These are phyloP conservation scores for Diaporthe helianthi DNA, from an alignment of 2,329 filamentous ascomycete species.

Conservation along the genomic window DNA sequence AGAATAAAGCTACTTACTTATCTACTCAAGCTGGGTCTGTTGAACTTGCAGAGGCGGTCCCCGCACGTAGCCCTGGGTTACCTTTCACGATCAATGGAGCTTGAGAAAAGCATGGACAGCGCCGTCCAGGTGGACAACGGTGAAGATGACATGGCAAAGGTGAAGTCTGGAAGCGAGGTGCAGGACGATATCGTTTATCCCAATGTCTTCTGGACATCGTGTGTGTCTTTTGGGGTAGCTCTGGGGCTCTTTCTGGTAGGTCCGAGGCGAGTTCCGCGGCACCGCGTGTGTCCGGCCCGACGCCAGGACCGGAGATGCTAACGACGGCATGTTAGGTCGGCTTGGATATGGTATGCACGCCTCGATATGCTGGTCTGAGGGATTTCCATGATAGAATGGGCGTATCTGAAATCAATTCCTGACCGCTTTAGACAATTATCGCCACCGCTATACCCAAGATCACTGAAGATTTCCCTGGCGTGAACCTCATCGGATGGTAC, in stretches of 20 bases:
- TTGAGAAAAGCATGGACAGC: neutral
- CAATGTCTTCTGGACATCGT: constrained; percentile 8
- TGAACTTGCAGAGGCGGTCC: neutral
- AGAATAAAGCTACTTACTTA: neutral
- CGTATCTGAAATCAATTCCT: neutral
- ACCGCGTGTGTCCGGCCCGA: too few species aligned
- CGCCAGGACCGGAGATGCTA: neutral
- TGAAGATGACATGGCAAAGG: neutral
- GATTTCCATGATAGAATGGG: accelerated
- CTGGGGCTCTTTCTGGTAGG: constrained; percentile 4
- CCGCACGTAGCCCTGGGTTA: neutral
- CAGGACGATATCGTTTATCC: neutral
- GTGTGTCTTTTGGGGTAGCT: neutral
- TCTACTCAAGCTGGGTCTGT: neutral
- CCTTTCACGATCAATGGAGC: neutral
- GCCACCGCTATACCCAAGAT: constrained; percentile 12
- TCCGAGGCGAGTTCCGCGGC: too few species aligned
- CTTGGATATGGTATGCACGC: neutral
- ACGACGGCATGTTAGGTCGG: neutral
- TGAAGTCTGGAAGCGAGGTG: neutral
- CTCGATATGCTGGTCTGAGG: too few species aligned
- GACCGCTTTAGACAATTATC: neutral
- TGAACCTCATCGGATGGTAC: constrained; percentile 9
- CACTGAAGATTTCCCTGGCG: neutral
- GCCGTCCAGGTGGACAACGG: neutral